Evolutionary conservation across 1,139 yeast genomes (phyloP), one percentile per base, ranked within the genome.

Genomic region (Casaregolazyma lundiana): DNA sequence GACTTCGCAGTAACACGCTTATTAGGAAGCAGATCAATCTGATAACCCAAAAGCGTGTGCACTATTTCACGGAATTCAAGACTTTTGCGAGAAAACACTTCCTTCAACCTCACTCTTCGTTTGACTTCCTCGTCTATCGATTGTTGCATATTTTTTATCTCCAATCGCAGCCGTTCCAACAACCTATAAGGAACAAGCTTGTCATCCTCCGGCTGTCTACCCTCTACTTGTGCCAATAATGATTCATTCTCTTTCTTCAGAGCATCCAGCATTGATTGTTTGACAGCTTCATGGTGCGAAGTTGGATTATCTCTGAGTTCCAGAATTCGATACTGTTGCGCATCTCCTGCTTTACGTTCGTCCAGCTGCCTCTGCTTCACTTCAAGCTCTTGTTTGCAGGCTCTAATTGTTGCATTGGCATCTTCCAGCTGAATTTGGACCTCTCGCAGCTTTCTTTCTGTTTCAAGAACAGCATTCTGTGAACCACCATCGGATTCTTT

Each of bases 251-350:
- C 96, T 32, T 66, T 64, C 40, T 72, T 64, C 26, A 88, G 67
- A 0, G 73, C 66, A 15, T 75, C 76, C 17, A 87, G 64, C 49
- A 76, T 70, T 38, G 72, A 67, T 51, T 71, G 73, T 53, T 82
- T 84, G n/a, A 83, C 68, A 11, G 75, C 65, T 61, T 86, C 94
- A 56, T 82, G 84, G 20, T 71, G 71, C 2, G 75, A 55, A n/a
- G 82, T 73, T 1, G 95, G 95, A 59, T 84, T 86, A 35, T 77
- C 73, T 46, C 81, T 73, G 46, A 85, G 65, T 62, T 85, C 87
- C 17, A 88, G 63, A 1, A 86, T 72, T 41, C 81, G 74, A 60
- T 62, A 32, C 66, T 36, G 22, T 3, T 34, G 40, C 1, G 30
- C 15, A 18, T 16, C 29, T 6, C n/a, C 26, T 26, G 63, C 41